Base-by-base conservation (phyloP, 306 rosid genomes). In the Cotoneaster glaucophyllus region DNA sequence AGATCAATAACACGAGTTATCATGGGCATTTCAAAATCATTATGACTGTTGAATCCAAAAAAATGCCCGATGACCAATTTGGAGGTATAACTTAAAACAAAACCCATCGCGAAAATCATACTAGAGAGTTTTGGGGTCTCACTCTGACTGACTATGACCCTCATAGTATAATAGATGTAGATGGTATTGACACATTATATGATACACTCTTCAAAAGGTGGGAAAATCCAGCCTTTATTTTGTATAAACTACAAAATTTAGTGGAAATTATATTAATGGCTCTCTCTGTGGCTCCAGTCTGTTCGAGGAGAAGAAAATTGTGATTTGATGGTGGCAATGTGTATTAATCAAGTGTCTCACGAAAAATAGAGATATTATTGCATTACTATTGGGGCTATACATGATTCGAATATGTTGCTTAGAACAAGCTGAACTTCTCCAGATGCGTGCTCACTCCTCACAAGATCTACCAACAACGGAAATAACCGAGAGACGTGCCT, bases 341-440 rank as follows among this genome's bases (percentile, higher is more conserved):
- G 26, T 78, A 64, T 71, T 68, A 64, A 43, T 48, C 54, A 64
- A 63, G 73, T 58, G 31, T 65, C 69, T 75, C 61, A 69, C 63
- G 3, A 59, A 61, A 45, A 12, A 80, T 24, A 26, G 52, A n/a
- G 69, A 65, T 39, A 80, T 84, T 44, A 79, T 87, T 89, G 80
- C 84, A 89, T 82, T 80, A 92, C 69, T 70, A 89, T 84, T 69
- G 97, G 87, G 71, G 97, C 99, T 81, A 95, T 80, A 85, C 96
- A 87, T 39, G 97, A 92, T 67, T 84, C 87, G 79, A 95, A 92
- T 73, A 95, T 79, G 79, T 81, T 87, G 87, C 96, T 85, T 66
- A 95, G 82, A 82, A 87, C 91, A 78, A 52, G 82, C 82, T 90
- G 99, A 87, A 92, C 99, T 86, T 90, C 97, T 72, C 93, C 94